phyloP scores from a whole-genome alignment of 176 grass and related monocot species.

The bread wheat (Triticum aestivum) region IWGSC_CS_RefSeq_v2.1 NC_057803.1:503227506-503228005 shows the following conservation, averaged over 20 bases:
- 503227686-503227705: not conserved
- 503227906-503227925: not conserved
- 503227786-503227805: conserved; percentile 33
- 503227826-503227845: not conserved
- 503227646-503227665: conserved; percentile 43
- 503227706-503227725: conserved; percentile 17
- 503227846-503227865: not conserved
- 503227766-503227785: not conserved
- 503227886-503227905: conserved; percentile 29
- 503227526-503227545: conserved; percentile 18
- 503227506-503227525: conserved; percentile 28
- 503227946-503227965: conserved; percentile 14
- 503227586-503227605: conserved; percentile 37
- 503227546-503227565: not conserved
- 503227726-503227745: not conserved
- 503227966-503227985: not conserved
- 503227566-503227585: not conserved
- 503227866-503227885: not conserved
- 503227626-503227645: conserved; percentile 40
- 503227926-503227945: not conserved
- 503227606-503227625: conserved; percentile 22
- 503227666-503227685: conserved; percentile 31
- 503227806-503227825: conserved; percentile 5
- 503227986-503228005: not conserved
- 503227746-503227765: conserved; percentile 1